Evolutionary conservation across 2,329 filamentous ascomycete genomes (phyloP), one percentile per base, ranked within the genome.

Genomic region (Paramyrothecium roridum): DNA sequence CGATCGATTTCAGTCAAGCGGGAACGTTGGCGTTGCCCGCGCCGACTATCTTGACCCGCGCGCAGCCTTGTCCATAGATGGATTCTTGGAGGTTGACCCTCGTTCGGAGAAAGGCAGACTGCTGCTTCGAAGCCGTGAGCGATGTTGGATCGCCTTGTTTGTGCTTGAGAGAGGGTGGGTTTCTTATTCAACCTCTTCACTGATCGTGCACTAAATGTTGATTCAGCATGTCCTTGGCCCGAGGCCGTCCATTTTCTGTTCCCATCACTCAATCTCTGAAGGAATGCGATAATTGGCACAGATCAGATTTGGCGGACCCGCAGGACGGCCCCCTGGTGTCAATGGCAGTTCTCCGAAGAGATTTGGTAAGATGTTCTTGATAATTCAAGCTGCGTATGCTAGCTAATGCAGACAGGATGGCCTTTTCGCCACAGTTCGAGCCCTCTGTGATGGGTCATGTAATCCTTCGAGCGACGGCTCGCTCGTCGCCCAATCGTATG

Each of bases 281-380:
- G 58, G 80, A 84, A 50, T 90, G 88, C 61, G 87, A 91, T 59
- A 76, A 78, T 8, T 91, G 88, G 88, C 87, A 90, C 61, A 71
- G 81, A 16, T 85, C 83, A 10, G 76, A 79, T 34, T 77, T 86
- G 53, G 82, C 85, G 1, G 86, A 90, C 63, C 75, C 79, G 13
- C 86, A 86, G 66, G 88, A 91, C 65, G 86, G 87, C 0, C 84
- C 87, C n/a, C 75, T 90, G 52, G 82, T 88, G 17, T 90, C 87
- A 0, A 88, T 90, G 74, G 85, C 87, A 0, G 85, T 90, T 4
- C 70, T 91, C 11, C 78, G 88, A 53, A 77, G 88, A 64, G 85
- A 90, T 62, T 66, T 91, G 54, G 85, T 85, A 70, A 56, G 76
- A 52, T 21, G 17, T 33, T 50, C 21, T 30, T 4, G 19, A 43